Percentiles rank a stretch among this genome's conserved stretches.
These are phyloP conservation scores for Goffeauzyma gilvescens DNA, from an alignment of 768 basidiomycete species.

Conservation along the genomic window DNA sequence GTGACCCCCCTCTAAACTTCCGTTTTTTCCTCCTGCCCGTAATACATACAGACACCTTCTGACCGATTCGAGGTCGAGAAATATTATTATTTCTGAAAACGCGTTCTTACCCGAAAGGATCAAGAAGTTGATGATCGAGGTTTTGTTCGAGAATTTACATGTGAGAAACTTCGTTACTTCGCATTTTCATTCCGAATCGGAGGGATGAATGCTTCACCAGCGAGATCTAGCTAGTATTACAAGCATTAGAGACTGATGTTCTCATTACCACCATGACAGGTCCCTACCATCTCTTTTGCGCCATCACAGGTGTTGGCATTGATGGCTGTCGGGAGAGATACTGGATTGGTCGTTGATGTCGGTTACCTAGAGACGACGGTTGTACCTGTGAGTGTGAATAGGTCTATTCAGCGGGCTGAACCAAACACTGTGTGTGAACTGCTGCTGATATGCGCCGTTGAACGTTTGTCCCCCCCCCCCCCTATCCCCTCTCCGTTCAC, in stretches of 20 bases:
- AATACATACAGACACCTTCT: constrained; percentile 49
- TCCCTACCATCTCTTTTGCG: constrained; percentile 84
- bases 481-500: constrained; percentile 34
- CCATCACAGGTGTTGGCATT: constrained; percentile 70
- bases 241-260: background rate
- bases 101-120: constrained; percentile 66
- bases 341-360: constrained; percentile 80
- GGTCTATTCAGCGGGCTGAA: no score
- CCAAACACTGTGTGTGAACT: background rate
- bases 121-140: constrained; percentile 68
- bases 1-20: no score
- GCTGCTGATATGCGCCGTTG: background rate
- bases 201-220: background rate
- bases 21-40: background rate
- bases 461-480: constrained; percentile 87
- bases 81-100: constrained; percentile 81
- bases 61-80: constrained; percentile 85
- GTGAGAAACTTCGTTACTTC: constrained; percentile 33
- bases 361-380: constrained; percentile 79
- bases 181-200: background rate
- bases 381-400: constrained; percentile 53
- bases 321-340: constrained; percentile 68
- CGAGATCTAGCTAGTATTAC: background rate
- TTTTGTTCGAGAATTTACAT: constrained; percentile 77
- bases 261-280: constrained; percentile 36